Conservation (phyloP, 2,329 filamentous ascomycete genomes). For the Plenodomus lindquistii region DNA sequence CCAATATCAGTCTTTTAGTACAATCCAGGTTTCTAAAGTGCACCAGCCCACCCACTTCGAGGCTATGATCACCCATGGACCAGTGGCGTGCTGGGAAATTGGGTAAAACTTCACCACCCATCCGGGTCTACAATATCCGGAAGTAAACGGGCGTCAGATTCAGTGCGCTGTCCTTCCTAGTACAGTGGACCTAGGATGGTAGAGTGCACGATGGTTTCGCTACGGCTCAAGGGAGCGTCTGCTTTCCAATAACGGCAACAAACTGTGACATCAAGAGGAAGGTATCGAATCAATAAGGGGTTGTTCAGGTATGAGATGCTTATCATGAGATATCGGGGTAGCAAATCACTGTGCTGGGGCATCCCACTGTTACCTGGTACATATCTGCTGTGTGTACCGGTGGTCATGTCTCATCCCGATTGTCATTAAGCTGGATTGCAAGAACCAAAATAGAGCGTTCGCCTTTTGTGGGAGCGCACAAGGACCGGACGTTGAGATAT, state of each 20-base stretch:
- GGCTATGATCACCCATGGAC: constrained; percentile 3
- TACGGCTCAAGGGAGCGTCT: constrained; percentile 32
- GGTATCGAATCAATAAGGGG: constrained; percentile 25
- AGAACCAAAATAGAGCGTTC: neutral
- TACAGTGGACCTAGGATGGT: constrained; percentile 18
- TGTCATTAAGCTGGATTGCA: neutral
- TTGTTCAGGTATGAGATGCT: neutral
- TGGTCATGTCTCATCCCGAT: neutral
- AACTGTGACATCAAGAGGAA: neutral
- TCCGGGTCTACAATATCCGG: constrained; percentile 10
- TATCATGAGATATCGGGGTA: neutral
- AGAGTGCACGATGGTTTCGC: constrained; percentile 17
- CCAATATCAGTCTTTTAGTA: constrained; percentile 17
- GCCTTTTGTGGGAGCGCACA: too few species aligned
- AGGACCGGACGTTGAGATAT: neutral
- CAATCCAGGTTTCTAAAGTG: constrained; percentile 17
- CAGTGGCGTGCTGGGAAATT: constrained; percentile 2
- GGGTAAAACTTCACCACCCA: constrained; percentile 5
- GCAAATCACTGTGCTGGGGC: neutral
- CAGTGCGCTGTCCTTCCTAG: constrained; percentile 9
- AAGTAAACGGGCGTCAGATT: constrained; percentile 11
- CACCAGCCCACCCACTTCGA: constrained; percentile 4
- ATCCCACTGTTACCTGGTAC: neutral
- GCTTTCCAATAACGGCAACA: constrained; percentile 8
- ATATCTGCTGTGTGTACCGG: neutral